A percentile compares a stretch with the other conserved stretches of the same genome.
These are phyloP conservation scores for Scytalidium lignicola DNA, from an alignment of 2,329 filamentous ascomycete genomes.

Conservation along the genomic window DNA sequence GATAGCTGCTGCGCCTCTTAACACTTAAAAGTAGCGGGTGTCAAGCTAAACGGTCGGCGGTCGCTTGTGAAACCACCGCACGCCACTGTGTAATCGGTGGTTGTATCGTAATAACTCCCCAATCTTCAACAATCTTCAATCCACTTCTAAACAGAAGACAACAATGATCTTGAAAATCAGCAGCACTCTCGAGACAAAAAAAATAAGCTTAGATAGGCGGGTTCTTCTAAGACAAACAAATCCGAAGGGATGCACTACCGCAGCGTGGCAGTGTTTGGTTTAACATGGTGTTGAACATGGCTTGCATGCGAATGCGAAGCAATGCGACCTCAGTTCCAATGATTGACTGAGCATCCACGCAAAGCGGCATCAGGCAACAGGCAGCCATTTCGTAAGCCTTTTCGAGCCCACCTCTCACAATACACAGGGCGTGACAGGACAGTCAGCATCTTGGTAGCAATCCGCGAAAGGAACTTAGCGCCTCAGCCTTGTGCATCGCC, in stretches of 20 bases:
- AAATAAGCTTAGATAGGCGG: not conserved
- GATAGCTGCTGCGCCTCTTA: conserved; percentile 1
- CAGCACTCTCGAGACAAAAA: not conserved
- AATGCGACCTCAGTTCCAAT: not conserved
- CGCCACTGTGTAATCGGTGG: not conserved
- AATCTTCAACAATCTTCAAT: too few relatives aligned
- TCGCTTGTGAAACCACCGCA: not conserved
- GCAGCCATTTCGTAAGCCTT: not conserved
- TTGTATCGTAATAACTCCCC: too few relatives aligned
- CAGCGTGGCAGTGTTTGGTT: not conserved
- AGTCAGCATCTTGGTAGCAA: too few relatives aligned
- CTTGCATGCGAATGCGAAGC: not conserved
- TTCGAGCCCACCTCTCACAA: not conserved
- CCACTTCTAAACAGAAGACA: too few relatives aligned
- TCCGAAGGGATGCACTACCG: not conserved
- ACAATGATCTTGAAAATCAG: too few relatives aligned
- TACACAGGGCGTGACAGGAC: too few relatives aligned
- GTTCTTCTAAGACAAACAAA: not conserved
- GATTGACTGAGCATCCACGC: not conserved
- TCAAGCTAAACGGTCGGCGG: not conserved
- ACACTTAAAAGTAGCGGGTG: not conserved
- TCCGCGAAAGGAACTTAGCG: not conserved
- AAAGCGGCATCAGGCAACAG: not conserved
- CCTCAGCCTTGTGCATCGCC: conserved; percentile 1
- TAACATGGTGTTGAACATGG: not conserved